Percentiles rank a stretch among this genome's conserved stretches.
Conservation (phyloP, 177 flowering plant genomes). For the Viscum album region DNA sequence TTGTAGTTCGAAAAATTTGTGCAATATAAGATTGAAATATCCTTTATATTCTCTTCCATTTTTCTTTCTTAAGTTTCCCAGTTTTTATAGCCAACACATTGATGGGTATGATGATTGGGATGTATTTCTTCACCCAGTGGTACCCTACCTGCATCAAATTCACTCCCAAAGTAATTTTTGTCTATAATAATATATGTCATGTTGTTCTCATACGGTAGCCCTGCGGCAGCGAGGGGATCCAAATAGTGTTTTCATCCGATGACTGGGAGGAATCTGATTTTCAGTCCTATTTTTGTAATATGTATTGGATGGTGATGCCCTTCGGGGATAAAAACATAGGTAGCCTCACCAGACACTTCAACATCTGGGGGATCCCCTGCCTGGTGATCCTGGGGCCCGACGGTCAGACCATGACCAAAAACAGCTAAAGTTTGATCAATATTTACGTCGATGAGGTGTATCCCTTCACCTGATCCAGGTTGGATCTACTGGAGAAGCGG, state of each 20-base stretch:
- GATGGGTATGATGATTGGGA: slow-evolving; percentile 56
- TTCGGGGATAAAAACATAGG: background rate
- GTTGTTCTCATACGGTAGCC: slow-evolving; percentile 9
- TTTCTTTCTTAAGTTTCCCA: too few species aligned
- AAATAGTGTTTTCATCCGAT: slow-evolving; percentile 45
- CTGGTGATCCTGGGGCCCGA: background rate
- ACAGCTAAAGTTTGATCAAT: background rate
- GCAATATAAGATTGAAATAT: too few species aligned
- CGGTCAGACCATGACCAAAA: background rate
- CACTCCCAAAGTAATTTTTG: slow-evolving; percentile 46
- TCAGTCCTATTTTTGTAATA: slow-evolving; percentile 33
- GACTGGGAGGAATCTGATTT: slow-evolving; percentile 37
- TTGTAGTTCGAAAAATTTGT: too few species aligned
- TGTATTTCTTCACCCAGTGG: slow-evolving; percentile 73
- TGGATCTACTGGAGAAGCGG: background rate
- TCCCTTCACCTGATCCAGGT: background rate
- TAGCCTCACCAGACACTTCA: background rate
- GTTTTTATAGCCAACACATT: too few species aligned
- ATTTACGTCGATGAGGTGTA: background rate
- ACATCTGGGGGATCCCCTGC: background rate
- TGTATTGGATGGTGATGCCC: background rate
- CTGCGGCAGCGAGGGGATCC: slow-evolving; percentile 24
- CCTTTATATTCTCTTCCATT: too few species aligned
- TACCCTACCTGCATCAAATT: slow-evolving; percentile 51
- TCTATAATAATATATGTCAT: slow-evolving; percentile 49